Conservation (phyloP, 2,329 filamentous ascomycete species). For the Leptosphaerulina australis region DNA sequence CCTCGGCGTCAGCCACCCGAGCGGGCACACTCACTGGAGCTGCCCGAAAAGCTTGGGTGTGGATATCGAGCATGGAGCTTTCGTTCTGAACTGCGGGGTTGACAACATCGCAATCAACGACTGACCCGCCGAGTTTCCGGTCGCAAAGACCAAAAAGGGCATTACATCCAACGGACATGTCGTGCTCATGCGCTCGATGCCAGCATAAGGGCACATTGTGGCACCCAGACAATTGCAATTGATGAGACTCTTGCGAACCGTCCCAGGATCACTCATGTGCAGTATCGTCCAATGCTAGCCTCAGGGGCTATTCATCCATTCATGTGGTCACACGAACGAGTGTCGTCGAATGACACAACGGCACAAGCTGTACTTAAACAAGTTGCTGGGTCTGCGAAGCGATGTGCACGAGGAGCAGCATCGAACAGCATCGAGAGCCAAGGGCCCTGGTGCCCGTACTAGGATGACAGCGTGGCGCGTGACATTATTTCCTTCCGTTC, state of each 20-base stretch:
- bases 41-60: slow-evolving; percentile 35
- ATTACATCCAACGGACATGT: slow-evolving; percentile 26
- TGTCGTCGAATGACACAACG: slow-evolving; percentile 25
- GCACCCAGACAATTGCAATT: slow-evolving; percentile 20
- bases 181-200: slow-evolving; percentile 31
- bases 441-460: slow-evolving; percentile 31
- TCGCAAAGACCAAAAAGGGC: slow-evolving; percentile 22
- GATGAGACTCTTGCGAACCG: slow-evolving; percentile 13
- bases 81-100: slow-evolving; percentile 47
- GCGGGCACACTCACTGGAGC: slow-evolving; percentile 34
- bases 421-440: slow-evolving; percentile 22
- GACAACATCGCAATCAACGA: slow-evolving; percentile 31
- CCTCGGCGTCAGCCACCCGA: slow-evolving; percentile 24
- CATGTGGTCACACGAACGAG: slow-evolving; percentile 16
- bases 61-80: slow-evolving; percentile 29
- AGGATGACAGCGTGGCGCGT: slow-evolving; percentile 38
- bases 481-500: slow-evolving; percentile 28
- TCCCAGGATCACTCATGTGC: slow-evolving; percentile 15
- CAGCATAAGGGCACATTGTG: slow-evolving; percentile 25
- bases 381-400: slow-evolving; percentile 24
- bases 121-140: slow-evolving; percentile 22
- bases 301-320: slow-evolving; percentile 33
- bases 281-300: slow-evolving; percentile 32
- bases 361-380: slow-evolving; percentile 24
- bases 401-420: slow-evolving; percentile 7